Evolutionary conservation across 495 filamentous ascomycete species (phyloP).

Genomic region (Aspergillus steynii): DNA sequence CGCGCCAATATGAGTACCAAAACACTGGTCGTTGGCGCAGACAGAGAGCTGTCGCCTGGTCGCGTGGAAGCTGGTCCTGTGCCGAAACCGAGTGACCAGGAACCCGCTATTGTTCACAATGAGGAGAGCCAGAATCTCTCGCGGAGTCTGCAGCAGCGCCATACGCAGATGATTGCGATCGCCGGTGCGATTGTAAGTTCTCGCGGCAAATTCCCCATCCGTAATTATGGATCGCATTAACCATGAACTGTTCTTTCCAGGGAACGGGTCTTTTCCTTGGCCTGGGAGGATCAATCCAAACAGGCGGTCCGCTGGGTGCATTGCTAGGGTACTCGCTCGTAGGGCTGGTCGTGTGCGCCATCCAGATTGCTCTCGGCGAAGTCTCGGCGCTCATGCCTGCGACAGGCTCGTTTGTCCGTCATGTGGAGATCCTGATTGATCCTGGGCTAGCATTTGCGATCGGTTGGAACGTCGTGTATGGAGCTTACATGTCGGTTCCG

Average conservation of each 20-base stretch:
- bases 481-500: conserved; percentile 62
- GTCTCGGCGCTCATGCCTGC: conserved; percentile 45
- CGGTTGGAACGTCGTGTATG: conserved; percentile 57
- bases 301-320: conserved; percentile 61
- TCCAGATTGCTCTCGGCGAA: conserved; percentile 45
- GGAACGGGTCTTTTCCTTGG: conserved; percentile 66
- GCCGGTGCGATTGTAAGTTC: conserved; percentile 54
- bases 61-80: not conserved
- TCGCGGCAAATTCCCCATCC: not conserved
- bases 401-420: conserved; percentile 53
- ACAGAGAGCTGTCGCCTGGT: not conserved
- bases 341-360: conserved; percentile 40
- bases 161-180: conserved; percentile 61
- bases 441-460: conserved; percentile 61
- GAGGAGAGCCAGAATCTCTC: conserved; percentile 25
- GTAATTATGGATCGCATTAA: not conserved
- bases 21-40: not conserved
- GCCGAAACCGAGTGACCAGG: not conserved
- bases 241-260: conserved; percentile 6
- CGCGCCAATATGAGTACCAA: not conserved
- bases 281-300: conserved; percentile 55
- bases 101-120: conserved; percentile 14
- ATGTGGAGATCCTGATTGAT: conserved; percentile 49
- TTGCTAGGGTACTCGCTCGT: conserved; percentile 51
- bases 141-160: conserved; percentile 43